phyloP scores from a whole-genome alignment of 2,329 filamentous ascomycete genomes.

The Dactylellina drechsleri region DNA sequence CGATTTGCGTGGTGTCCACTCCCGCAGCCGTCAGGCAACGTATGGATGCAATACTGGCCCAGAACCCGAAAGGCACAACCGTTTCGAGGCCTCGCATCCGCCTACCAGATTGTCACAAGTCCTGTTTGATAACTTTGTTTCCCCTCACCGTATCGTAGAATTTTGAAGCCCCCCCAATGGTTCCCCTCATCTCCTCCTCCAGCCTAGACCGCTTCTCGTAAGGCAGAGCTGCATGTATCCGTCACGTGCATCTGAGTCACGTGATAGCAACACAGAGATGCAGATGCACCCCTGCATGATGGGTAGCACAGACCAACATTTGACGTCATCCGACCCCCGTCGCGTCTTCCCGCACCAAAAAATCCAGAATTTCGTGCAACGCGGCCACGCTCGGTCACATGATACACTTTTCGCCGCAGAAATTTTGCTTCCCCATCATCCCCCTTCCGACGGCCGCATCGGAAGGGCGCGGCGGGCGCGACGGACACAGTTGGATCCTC shows the following conservation, averaged over 20 bases:
- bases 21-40: no score
- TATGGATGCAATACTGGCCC: not conserved
- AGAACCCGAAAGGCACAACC: not conserved
- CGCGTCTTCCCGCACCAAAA: conserved; percentile 49
- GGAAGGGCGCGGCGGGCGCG: not conserved
- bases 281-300: conserved; percentile 30
- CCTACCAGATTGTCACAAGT: no score
- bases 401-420: not conserved
- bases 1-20: no score
- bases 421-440: conserved; percentile 3
- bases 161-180: no score
- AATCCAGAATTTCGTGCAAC: conserved; percentile 9
- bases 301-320: conserved; percentile 6
- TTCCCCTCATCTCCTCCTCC: no score
- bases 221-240: no score
- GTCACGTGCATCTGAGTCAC: no score
- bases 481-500: no score
- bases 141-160: no score
- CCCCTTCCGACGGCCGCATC: not conserved
- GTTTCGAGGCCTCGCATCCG: no score
- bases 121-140: no score
- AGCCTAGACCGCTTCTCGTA: no score
- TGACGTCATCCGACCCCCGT: conserved; percentile 34
- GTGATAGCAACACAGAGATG: not conserved
- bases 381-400: conserved; percentile 33